Percentiles rank a stretch among this genome's conserved stretches.
Evolutionary conservation across 2,329 filamentous ascomycete species (phyloP).

Genomic region (Albifimbria verrucaria): DNA sequence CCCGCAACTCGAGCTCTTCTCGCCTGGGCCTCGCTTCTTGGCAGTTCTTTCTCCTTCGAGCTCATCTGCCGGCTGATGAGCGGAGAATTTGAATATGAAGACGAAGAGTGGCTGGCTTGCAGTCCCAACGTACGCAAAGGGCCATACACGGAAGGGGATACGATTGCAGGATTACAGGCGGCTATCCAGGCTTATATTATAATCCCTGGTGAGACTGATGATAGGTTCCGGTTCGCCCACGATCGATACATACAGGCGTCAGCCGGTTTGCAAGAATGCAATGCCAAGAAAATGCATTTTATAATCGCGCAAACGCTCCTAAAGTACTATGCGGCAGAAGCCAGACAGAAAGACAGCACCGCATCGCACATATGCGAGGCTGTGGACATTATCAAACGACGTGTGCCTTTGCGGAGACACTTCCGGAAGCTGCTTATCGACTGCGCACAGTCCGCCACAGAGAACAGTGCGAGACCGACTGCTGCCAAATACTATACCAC

Average conservation of each 20-base stretch:
- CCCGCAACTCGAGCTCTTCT: conserved; percentile 72
- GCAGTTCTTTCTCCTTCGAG: conserved; percentile 79
- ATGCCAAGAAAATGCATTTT: conserved; percentile 81
- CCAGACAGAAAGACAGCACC: conserved; percentile 65
- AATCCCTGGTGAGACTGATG: conserved; percentile 77
- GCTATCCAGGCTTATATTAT: conserved; percentile 79
- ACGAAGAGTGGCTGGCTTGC: conserved; percentile 36
- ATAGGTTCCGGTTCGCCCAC: conserved; percentile 83
- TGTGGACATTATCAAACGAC: conserved; percentile 68
- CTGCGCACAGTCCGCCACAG: conserved; percentile 73
- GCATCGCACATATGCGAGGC: conserved; percentile 80
- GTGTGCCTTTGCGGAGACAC: conserved; percentile 55
- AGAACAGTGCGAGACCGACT: conserved; percentile 78
- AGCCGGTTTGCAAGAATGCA: conserved; percentile 64
- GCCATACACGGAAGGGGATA: conserved; percentile 60
- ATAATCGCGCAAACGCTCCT: conserved; percentile 79
- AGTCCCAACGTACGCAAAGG: conserved; percentile 16
- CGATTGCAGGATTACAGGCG: conserved; percentile 75
- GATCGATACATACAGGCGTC: conserved; percentile 82
- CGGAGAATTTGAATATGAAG: conserved; percentile 64
- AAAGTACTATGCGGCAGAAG: conserved; percentile 63
- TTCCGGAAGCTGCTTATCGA: conserved; percentile 77
- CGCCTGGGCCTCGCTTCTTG: conserved; percentile 81
- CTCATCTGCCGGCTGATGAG: conserved; percentile 74
- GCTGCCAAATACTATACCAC: conserved; percentile 78